phyloP scores from a whole-genome alignment of 2,329 filamentous ascomycete genomes.

The Meredithiella fracta region DNA sequence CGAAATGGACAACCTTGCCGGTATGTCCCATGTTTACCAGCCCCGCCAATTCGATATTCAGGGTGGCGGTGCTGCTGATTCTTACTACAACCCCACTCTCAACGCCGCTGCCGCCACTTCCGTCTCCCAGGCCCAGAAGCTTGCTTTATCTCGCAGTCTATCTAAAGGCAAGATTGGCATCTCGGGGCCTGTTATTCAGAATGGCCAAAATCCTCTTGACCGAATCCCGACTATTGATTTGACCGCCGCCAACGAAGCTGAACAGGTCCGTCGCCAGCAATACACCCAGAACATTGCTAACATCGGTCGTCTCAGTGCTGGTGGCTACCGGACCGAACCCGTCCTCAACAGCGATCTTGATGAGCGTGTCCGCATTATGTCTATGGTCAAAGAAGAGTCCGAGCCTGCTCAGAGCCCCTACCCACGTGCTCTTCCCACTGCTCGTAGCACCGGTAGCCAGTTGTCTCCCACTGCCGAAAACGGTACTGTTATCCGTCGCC shows the following conservation, averaged over 20 bases:
- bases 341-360: slow-evolving; percentile 12
- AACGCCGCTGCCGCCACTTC: slow-evolving; percentile 20
- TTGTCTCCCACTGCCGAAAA: slow-evolving; percentile 35
- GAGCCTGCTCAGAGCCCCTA: slow-evolving; percentile 9
- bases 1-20: slow-evolving; percentile 8
- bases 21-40: neutral
- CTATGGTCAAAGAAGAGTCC: slow-evolving; percentile 13
- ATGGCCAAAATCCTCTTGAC: slow-evolving; percentile 25
- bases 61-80: slow-evolving; percentile 1
- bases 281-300: slow-evolving; percentile 12
- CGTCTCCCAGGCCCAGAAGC: slow-evolving; percentile 15
- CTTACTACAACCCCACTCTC: slow-evolving; percentile 7
- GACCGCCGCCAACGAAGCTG: slow-evolving; percentile 30
- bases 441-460: slow-evolving; percentile 30
- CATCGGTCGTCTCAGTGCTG: neutral
- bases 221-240: slow-evolving; percentile 35
- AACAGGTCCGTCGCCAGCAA: slow-evolving; percentile 28
- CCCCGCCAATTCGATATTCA: slow-evolving; percentile 7
- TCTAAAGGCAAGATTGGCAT: slow-evolving; percentile 28
- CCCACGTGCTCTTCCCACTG: slow-evolving; percentile 17
- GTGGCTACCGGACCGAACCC: slow-evolving; percentile 10
- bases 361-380: slow-evolving; percentile 13
- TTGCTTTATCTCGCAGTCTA: slow-evolving; percentile 14
- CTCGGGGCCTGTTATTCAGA: slow-evolving; percentile 32
- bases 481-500: slow-evolving; percentile 22